Evolutionary conservation across 306 rosid genomes (phyloP).

Genomic region (Erythrophleum fordii): DNA sequence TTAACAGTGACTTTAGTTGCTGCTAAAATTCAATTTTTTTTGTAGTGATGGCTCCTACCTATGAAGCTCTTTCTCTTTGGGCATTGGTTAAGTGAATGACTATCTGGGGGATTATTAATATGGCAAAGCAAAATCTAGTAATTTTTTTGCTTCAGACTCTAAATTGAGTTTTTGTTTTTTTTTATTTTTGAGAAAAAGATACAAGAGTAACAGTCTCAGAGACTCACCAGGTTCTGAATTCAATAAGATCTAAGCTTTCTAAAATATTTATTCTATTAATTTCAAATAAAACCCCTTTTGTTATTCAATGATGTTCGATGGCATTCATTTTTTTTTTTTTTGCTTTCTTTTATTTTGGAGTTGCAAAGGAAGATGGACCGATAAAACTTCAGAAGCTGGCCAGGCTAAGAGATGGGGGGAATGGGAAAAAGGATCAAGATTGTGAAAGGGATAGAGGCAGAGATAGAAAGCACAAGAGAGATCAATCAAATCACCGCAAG

Average conservation of each 20-base stretch:
- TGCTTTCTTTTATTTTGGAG: background rate
- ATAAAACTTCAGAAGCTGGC: conserved; percentile 79
- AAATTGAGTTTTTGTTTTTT: no score
- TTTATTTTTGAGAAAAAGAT: conserved; percentile 88
- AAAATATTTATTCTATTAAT: background rate
- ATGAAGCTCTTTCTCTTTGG: no score
- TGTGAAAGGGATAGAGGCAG: conserved; percentile 56
- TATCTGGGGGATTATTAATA: no score
- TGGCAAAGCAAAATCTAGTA: no score
- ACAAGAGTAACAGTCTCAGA: conserved; percentile 73
- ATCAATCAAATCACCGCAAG: conserved; percentile 79
- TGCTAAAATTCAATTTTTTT: no score
- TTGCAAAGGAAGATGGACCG: conserved; percentile 86
- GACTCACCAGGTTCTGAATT: conserved; percentile 87
- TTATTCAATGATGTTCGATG: conserved; percentile 25
- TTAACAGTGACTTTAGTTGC: no score
- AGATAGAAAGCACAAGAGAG: conserved; percentile 69
- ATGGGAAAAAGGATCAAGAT: conserved; percentile 77
- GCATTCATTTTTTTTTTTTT: background rate
- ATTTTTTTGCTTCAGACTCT: no score
- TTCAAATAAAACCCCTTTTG: background rate
- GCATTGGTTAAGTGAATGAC: no score
- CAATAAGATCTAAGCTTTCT: conserved; percentile 62
- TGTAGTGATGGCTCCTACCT: no score
- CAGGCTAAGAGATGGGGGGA: conserved; percentile 85